Evolutionary conservation across 176 grass and related monocot genomes (phyloP).

Genomic region (Carex scoparia): DNA sequence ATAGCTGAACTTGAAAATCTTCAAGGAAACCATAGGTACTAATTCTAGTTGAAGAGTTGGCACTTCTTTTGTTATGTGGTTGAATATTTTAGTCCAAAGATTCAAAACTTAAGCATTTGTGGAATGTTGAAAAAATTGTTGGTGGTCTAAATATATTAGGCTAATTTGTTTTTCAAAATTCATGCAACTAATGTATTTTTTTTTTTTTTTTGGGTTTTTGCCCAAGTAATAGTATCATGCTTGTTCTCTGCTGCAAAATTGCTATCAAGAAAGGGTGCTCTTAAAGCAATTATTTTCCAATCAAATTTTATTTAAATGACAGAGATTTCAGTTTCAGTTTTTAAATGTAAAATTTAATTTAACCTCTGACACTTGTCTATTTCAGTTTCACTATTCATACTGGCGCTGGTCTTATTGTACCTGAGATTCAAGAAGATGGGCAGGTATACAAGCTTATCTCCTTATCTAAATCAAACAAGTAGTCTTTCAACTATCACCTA

Average conservation of each 20-base stretch:
- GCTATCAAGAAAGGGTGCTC: not conserved
- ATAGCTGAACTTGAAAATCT: constrained; percentile 86
- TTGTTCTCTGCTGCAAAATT: not conserved
- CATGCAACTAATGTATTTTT: too few relatives aligned
- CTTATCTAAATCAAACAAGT: not conserved
- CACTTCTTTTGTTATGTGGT: not conserved
- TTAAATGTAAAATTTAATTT: constrained; percentile 11
- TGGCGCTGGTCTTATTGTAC: constrained; percentile 88
- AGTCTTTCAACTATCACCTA: not conserved
- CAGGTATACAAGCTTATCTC: constrained; percentile 49
- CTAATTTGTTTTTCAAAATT: not conserved
- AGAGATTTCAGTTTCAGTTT: not conserved
- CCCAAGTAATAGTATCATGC: not conserved
- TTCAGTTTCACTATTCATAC: constrained; percentile 93
- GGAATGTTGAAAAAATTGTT: not conserved
- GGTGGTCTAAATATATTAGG: not conserved
- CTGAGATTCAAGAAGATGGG: constrained; percentile 85
- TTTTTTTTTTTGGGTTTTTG: not conserved
- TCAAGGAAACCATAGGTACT: constrained; percentile 65
- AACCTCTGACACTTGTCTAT: constrained; percentile 9
- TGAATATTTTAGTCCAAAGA: not conserved
- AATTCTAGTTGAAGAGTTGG: not conserved
- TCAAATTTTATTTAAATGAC: not conserved
- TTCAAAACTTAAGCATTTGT: not conserved
- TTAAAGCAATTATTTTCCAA: not conserved